Conservation (phyloP, 768 basidiomycete species). For the Mycena polygramma region DNA sequence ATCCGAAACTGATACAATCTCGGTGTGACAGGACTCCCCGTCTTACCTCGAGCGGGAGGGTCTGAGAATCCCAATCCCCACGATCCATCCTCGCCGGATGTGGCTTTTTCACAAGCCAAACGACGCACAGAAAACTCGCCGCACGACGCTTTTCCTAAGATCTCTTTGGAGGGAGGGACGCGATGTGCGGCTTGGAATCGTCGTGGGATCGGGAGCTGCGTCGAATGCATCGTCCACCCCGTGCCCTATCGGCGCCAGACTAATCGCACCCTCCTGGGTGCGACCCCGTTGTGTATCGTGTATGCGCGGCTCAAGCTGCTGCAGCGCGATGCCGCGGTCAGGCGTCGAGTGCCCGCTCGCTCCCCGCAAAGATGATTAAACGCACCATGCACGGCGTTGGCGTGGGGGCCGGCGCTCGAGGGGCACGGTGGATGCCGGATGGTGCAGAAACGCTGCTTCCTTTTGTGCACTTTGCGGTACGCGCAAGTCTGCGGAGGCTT, state of each 20-base stretch:
- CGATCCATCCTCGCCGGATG: conserved; percentile 1
- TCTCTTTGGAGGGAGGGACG: neutral
- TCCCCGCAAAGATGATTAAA: neutral
- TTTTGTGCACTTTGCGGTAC: conserved; percentile 23
- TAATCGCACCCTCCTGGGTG: neutral
- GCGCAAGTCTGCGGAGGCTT: conserved; percentile 7
- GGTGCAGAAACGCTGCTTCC: conserved; percentile 1
- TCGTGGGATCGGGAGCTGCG: conserved; percentile 3
- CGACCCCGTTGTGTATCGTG: neutral
- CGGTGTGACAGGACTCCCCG: neutral
- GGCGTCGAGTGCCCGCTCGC: neutral
- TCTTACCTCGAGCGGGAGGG: neutral
- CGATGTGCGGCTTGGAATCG: neutral
- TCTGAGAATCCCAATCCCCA: neutral
- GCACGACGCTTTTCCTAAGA: neutral
- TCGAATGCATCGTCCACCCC: neutral
- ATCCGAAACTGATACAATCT: too few relatives aligned
- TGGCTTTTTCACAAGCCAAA: neutral
- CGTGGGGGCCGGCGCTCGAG: conserved; percentile 17
- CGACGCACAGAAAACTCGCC: neutral
- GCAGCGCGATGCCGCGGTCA: neutral
- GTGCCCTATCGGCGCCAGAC: conserved; percentile 14
- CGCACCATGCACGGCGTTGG: neutral
- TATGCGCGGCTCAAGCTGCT: neutral
- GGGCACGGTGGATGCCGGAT: neutral